Evolutionary conservation across 164 flowering plant genomes (phyloP), one percentile per base, ranked within the genome.

Genomic region (Santalum album): DNA sequence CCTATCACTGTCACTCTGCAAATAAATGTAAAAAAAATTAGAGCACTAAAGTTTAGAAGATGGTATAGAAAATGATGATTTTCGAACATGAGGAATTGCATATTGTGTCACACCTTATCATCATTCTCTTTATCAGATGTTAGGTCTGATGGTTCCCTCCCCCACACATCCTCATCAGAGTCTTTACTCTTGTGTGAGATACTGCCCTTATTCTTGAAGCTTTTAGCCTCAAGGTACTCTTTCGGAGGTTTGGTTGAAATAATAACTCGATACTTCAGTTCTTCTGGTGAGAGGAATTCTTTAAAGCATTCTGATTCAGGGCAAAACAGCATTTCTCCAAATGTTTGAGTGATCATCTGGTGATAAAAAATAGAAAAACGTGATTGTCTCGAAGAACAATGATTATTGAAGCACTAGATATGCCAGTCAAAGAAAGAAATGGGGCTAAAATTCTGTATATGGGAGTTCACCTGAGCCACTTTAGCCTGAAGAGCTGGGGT

Each of bases 241-340:
- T 73, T 73, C n/a, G 80, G 80, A 52, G 75, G 80, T 59, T 73
- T 76, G 1, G 80, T 72, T 56, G 83, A 78, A 36, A 75, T 71
- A 12, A 78, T 49, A 26, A 78, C 61, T 38, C 59, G 56, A 21
- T 69, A 22, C 54, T 70, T 78, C 58, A 75, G 54, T 21, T 59
- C 59, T 60, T 78, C 83, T 5, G 83, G 80, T 2, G 82, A 72
- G 27, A 75, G 76, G 39, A 73, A 65, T 51, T 67, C 76, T 34
- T 59, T 21, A 9, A 69, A 32, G n/a, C 56, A 44, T n/a, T 67
- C 76, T 16, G 63, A 20, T 12, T 65, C 68, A 0, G 78, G 76
- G 25, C 1, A 53, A 55, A 51, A 75, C 52, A 78, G 54, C 64
- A 65, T 71, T 6, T 65, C 62, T 38, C 69, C 68, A 61, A 78